phyloP scores from a whole-genome alignment of 371 early-diverging fungal species.

The Cokeromyces recurvatus region DNA sequence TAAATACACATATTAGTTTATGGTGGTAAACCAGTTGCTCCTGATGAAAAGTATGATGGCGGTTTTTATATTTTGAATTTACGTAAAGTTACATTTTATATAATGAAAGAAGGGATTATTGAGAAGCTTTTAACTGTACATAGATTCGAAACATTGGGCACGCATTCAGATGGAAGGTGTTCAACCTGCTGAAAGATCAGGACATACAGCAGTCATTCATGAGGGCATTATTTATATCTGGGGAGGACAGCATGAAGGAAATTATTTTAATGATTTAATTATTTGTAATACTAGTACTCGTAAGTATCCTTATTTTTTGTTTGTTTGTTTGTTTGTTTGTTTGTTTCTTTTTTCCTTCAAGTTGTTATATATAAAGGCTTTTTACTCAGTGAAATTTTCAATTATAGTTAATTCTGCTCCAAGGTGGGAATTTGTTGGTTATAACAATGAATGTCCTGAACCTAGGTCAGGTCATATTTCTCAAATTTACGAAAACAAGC shows the following conservation, averaged over 20 bases:
- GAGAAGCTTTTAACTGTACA: background rate
- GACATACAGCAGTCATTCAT: constrained; percentile 60
- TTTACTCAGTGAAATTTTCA: no score
- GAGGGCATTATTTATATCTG: constrained; percentile 68
- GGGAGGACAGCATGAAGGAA: constrained; percentile 68
- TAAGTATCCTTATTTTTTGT: constrained; percentile 14
- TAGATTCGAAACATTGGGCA: constrained; percentile 49
- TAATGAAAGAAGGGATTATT: no score
- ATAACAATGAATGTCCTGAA: constrained; percentile 50
- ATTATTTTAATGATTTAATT: constrained; percentile 64
- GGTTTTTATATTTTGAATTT: constrained; percentile 38
- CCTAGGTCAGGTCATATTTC: constrained; percentile 58
- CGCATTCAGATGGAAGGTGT: constrained; percentile 52
- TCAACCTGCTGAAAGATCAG: constrained; percentile 60
- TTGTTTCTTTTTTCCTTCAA: no score
- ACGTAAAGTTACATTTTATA: constrained; percentile 20
- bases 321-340: no score
- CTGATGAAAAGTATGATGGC: constrained; percentile 41
- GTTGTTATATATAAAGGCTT: no score
- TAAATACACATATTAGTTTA: constrained; percentile 37
- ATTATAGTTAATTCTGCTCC: constrained; percentile 26
- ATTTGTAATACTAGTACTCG: constrained; percentile 63
- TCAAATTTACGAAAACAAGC: constrained; percentile 49
- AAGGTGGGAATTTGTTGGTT: constrained; percentile 50
- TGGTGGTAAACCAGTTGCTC: constrained; percentile 38